A percentile compares a stretch with the other conserved stretches of the same genome.
Evolutionary conservation across 345 rosid species (phyloP).

Genomic region (Salix koriyanagi): DNA sequence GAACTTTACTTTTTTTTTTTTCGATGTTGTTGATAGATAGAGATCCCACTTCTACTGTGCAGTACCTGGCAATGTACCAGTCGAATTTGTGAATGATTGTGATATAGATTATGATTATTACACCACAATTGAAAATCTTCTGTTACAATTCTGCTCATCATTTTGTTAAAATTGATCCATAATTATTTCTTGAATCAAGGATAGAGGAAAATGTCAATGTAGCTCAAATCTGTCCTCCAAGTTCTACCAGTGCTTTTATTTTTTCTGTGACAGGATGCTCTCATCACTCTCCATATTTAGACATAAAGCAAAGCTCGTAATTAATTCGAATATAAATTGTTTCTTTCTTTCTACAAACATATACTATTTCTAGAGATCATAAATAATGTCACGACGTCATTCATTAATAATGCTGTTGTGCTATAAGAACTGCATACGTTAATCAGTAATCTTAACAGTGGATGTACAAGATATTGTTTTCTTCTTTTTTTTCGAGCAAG

Average conservation of each 20-base stretch:
- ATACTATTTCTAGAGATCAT: not conserved
- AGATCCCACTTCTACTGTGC: constrained; percentile 13
- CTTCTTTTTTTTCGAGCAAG: not conserved
- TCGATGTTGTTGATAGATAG: not conserved
- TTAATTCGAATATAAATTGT: too few species aligned
- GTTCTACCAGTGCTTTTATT: not conserved
- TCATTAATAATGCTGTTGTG: not conserved
- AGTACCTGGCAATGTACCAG: constrained; percentile 12
- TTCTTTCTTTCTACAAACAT: not conserved
- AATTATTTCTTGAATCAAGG: not conserved
- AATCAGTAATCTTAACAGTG: not conserved
- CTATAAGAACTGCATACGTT: not conserved
- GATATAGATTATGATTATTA: constrained; percentile 19
- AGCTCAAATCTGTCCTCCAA: not conserved
- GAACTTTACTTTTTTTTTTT: not conserved
- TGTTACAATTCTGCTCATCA: constrained; percentile 14
- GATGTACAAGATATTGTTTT: not conserved
- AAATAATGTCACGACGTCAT: not conserved
- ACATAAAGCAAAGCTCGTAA: not conserved
- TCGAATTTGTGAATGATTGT: constrained; percentile 13
- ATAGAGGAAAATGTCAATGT: not conserved
- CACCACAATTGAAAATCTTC: not conserved
- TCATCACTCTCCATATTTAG: constrained; percentile 5
- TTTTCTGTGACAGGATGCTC: not conserved
- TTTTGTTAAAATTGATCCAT: not conserved